phyloP scores from a whole-genome alignment of 1,284 basidiomycete species.

The Malassezia sympodialis region DNA sequence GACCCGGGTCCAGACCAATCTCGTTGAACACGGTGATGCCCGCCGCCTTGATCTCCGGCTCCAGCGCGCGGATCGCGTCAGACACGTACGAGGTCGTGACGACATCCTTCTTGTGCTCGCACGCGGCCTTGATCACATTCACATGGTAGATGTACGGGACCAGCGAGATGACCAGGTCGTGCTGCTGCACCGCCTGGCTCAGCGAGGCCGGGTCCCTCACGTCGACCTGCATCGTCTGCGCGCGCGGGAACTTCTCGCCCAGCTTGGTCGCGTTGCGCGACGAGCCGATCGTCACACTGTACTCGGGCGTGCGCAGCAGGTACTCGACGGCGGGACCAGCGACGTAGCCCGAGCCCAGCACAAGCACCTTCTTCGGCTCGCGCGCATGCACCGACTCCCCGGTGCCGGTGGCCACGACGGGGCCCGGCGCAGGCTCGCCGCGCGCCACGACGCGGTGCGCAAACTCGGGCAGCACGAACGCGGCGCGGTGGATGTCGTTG shows the following conservation, averaged over 20 bases:
- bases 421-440: conserved; percentile 37
- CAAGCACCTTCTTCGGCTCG: conserved; percentile 64
- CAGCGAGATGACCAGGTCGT: conserved; percentile 90
- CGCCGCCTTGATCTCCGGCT: conserved; percentile 70
- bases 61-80: conserved; percentile 78
- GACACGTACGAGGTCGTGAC: conserved; percentile 95
- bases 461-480: conserved; percentile 89
- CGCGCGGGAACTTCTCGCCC: conserved; percentile 62
- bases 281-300: conserved; percentile 63
- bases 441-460: conserved; percentile 54
- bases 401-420: conserved; percentile 50
- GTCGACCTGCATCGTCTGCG: conserved; percentile 69
- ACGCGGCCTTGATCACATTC: conserved; percentile 83
- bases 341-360: conserved; percentile 90
- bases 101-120: conserved; percentile 86
- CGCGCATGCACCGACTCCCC: conserved; percentile 49
- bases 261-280: conserved; percentile 54
- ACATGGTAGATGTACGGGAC: conserved; percentile 92
- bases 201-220: conserved; percentile 65
- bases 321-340: conserved; percentile 90
- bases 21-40: conserved; percentile 96
- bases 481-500: conserved; percentile 65
- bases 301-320: conserved; percentile 69
- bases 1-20: conserved; percentile 93
- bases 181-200: conserved; percentile 66